Evolutionary conservation across 441 rosid genomes (phyloP).

Genomic region (Capsella rubella): DNA sequence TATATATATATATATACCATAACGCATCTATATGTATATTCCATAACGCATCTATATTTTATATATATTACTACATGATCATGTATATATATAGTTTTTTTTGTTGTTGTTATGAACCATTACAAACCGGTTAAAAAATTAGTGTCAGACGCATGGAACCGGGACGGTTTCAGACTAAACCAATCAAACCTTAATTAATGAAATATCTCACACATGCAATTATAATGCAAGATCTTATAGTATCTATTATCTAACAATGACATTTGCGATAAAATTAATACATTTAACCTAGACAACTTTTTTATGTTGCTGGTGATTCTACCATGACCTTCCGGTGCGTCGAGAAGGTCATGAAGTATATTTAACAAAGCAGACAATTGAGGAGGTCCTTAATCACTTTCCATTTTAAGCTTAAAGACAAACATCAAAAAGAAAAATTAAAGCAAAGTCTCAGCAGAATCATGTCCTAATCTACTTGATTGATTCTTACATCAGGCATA

Average conservation of each 20-base stretch:
- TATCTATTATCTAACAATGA: conserved; percentile 22
- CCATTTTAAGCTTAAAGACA: conserved; percentile 37
- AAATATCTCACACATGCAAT: conserved; percentile 8
- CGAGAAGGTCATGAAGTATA: conserved; percentile 41
- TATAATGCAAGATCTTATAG: conserved; percentile 25
- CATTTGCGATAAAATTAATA: conserved; percentile 19
- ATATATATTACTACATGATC: too few species aligned
- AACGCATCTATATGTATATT: too few species aligned
- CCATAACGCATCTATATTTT: too few species aligned
- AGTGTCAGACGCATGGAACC: neutral
- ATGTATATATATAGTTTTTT: too few species aligned
- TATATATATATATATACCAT: too few species aligned
- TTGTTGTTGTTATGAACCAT: too few species aligned
- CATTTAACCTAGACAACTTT: conserved; percentile 31
- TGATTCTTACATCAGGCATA: conserved; percentile 33
- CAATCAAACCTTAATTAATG: neutral
- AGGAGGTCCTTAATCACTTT: conserved; percentile 46
- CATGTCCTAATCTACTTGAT: conserved; percentile 42
- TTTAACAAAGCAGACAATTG: conserved; percentile 44
- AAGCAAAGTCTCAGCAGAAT: conserved; percentile 43
- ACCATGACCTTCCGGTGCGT: conserved; percentile 37
- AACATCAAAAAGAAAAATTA: conserved; percentile 27
- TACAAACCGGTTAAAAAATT: neutral
- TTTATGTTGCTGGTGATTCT: conserved; percentile 12
- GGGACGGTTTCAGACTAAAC: neutral